Percentiles rank a stretch among this genome's conserved stretches.
phyloP scores from a whole-genome alignment of 257 asterid species.

The Nicotiana paniculata region DNA sequence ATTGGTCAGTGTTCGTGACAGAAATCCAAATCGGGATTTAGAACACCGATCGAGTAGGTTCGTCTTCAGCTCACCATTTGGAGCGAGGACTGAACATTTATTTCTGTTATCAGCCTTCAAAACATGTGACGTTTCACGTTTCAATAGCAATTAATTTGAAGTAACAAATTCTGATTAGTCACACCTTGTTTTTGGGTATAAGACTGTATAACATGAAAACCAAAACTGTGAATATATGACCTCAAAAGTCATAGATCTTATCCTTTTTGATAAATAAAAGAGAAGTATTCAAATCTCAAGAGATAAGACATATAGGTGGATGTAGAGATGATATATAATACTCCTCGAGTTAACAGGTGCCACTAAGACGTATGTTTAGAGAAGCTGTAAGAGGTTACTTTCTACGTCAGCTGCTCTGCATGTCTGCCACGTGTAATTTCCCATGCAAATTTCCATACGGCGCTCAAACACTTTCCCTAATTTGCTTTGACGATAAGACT shows the following conservation, averaged over 20 bases:
- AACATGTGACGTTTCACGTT: neutral
- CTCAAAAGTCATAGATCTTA: neutral
- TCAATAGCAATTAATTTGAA: neutral
- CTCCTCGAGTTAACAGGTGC: neutral
- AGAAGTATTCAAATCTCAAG: neutral
- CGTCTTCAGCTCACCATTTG: too few relatives aligned
- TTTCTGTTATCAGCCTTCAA: neutral
- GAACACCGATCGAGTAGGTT: too few relatives aligned
- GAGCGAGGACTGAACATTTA: too few relatives aligned
- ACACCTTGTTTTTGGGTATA: neutral
- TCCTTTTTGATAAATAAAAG: neutral
- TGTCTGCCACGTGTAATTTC: slow-evolving; percentile 39
- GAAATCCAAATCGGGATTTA: neutral
- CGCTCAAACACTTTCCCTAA: neutral
- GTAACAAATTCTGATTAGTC: neutral
- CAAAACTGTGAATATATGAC: neutral
- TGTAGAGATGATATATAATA: neutral
- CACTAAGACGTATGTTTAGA: neutral
- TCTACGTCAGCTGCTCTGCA: slow-evolving; percentile 22
- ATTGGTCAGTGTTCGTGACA: too few relatives aligned
- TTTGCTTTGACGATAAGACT: neutral
- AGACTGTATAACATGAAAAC: too few relatives aligned
- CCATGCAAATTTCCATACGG: neutral
- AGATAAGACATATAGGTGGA: neutral
- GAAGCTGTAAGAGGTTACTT: neutral